phyloP scores from a whole-genome alignment of 306 rosid genomes.

The Fragaria iinumae region DNA sequence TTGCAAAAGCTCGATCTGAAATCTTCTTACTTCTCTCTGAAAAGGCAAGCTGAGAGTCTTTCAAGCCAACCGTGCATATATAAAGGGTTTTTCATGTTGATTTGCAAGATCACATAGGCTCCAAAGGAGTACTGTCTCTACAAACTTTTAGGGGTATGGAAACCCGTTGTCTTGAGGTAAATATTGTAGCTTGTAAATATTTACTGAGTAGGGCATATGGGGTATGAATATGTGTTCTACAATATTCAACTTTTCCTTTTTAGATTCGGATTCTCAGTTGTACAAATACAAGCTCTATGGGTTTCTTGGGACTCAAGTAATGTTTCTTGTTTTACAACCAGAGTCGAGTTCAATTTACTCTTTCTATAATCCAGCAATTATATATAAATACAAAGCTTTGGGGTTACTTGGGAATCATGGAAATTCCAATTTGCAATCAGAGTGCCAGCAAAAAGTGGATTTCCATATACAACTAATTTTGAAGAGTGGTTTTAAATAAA shows the following conservation, averaged over 20 bases:
- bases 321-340: too few species aligned
- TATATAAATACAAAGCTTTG: neutral
- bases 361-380: too few species aligned
- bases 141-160: neutral
- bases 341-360: too few species aligned
- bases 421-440: neutral
- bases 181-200: neutral
- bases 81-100: neutral
- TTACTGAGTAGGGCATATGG: neutral
- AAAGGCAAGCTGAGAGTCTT: slow-evolving; percentile 47
- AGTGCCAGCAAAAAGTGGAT: neutral
- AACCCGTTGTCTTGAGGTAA: neutral
- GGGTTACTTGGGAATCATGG: too few species aligned
- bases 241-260: neutral
- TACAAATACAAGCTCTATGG: neutral
- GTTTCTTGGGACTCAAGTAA: neutral
- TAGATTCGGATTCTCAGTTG: neutral
- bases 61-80: neutral
- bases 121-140: neutral
- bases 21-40: slow-evolving; percentile 54
- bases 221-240: neutral
- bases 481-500: too few species aligned
- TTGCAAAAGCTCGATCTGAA: slow-evolving; percentile 68
- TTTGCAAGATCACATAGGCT: slow-evolving; percentile 13
- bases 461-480: too few species aligned